These are phyloP conservation scores for Termitomyces sp. DNA, from an alignment of 768 basidiomycete species.

Conservation along the genomic window DNA sequence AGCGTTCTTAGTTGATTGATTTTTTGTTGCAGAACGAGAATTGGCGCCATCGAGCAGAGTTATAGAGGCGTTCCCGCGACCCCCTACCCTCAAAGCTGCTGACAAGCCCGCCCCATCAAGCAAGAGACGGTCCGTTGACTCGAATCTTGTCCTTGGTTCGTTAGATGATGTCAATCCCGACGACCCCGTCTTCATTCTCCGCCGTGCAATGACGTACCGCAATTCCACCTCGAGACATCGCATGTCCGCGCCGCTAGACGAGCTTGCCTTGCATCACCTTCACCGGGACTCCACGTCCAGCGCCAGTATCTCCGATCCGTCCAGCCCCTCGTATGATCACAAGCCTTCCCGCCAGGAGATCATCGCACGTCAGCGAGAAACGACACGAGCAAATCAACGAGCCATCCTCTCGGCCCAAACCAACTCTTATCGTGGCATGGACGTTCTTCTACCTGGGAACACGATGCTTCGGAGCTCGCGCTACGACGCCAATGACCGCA, in stretches of 20 bases:
- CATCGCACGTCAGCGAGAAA: conserved; percentile 90
- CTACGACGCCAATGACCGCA: conserved; percentile 57
- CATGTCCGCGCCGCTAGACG: conserved; percentile 77
- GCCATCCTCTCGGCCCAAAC: conserved; percentile 79
- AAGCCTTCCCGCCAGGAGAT: conserved; percentile 77
- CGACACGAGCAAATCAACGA: conserved; percentile 80
- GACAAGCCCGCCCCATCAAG: conserved; percentile 58
- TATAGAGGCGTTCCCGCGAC: conserved; percentile 77
- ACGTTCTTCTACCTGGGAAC: conserved; percentile 83
- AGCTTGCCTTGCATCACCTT: conserved; percentile 72
- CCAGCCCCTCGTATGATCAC: conserved; percentile 29
- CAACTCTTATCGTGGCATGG: conserved; percentile 85
- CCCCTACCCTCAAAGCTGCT: conserved; percentile 66
- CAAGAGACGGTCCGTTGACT: conserved; percentile 88
- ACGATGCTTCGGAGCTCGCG: conserved; percentile 84
- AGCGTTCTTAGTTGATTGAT: neutral
- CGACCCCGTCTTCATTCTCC: conserved; percentile 89
- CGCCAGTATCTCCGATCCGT: conserved; percentile 45
- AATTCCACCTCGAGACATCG: conserved; percentile 68
- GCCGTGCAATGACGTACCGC: conserved; percentile 76
- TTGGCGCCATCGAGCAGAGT: conserved; percentile 79
- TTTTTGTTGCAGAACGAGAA: conserved; percentile 59
- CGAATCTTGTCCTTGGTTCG: conserved; percentile 65
- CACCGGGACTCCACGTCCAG: conserved; percentile 71
- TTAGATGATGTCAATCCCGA: conserved; percentile 73